These are phyloP conservation scores for Coniochaeta sp. DNA, from an alignment of 2,329 filamentous ascomycete genomes.

Conservation along the genomic window DNA sequence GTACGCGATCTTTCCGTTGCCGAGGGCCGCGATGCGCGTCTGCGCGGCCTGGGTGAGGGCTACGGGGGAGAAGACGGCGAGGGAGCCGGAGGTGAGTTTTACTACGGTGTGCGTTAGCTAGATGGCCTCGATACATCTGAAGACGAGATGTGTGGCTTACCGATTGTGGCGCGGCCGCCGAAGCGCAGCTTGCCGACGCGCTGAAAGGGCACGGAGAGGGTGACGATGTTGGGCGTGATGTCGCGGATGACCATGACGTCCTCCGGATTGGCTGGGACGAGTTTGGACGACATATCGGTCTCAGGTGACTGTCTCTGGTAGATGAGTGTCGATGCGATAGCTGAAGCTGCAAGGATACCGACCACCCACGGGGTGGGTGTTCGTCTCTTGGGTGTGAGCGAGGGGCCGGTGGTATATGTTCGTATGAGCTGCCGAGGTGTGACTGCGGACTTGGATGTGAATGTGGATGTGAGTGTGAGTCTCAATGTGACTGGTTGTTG, in stretches of 20 bases:
- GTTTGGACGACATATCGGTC: constrained; percentile 49
- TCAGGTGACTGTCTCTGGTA: background rate
- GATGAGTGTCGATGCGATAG: background rate
- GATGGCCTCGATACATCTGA: too few relatives aligned
- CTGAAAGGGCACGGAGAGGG: constrained; percentile 75
- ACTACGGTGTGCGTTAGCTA: constrained; percentile 42
- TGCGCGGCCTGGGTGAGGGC: constrained; percentile 71
- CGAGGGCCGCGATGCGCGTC: constrained; percentile 54
- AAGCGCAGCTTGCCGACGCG: constrained; percentile 75
- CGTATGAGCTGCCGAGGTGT: background rate
- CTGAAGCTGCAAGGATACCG: background rate
- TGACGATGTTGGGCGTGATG: constrained; percentile 70
- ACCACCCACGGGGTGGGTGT: background rate
- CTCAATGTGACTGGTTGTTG: background rate
- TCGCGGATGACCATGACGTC: constrained; percentile 87
- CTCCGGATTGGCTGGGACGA: constrained; percentile 64
- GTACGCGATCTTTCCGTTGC: constrained; percentile 64
- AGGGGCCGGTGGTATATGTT: background rate
- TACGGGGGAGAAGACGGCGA: constrained; percentile 89
- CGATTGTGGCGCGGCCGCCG: constrained; percentile 79
- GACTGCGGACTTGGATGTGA: background rate
- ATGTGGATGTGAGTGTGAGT: background rate
- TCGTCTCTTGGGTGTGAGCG: background rate
- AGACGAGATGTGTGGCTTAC: constrained; percentile 42
- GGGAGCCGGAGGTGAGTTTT: constrained; percentile 65